Evolutionary conservation across 352 stramenopile species (phyloP), one percentile per base, ranked within the genome.

Genomic region (Albugo laibachii): DNA sequence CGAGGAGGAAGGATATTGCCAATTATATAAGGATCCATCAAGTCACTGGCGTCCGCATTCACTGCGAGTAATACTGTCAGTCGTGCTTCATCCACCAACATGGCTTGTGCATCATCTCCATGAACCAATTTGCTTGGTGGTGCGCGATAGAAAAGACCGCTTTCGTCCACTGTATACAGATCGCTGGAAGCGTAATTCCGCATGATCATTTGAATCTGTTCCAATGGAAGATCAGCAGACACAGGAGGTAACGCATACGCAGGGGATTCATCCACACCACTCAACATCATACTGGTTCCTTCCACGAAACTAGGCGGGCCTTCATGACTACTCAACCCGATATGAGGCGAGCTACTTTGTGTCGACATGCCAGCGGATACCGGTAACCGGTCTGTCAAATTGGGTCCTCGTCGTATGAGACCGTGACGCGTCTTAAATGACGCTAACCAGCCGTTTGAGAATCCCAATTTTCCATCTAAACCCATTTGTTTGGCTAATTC

Each of bases 1-100:
- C 81, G 82, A 15, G 77, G 77, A 1, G 77, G 56, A 19, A 82
- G 59, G 13, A 86, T 56, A 37, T 66, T 74, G 41, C 77, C 73
- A 39, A 89, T 83, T 39, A 89, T 89, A 55, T 86, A 89, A 12
- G 77, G 77, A 60, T 87, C 77, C 62, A 91, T 72, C 19, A 87
- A 62, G 41, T 91, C 77, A 36, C 58, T 80, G 14, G 66, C 66
- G 45, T 91, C 77, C 0, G 74, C 74, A 49, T 91, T 91, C 27
- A 56, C 52, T 0, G 74, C 76, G 13, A 91, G 59, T 47, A 85
- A 49, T n/a, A 87, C 70, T 12, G 66, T 85, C 13, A 91, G 59
- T 42, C 69, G 60, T 11, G 74, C 58, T 47, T 91, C 77, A 35
- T 87, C 64, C 0, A 64, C 62, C n/a, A 91, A 66, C 50, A 83